Base-by-base conservation (phyloP, 768 basidiomycete species). In the Termitomyces sp. region DNA sequence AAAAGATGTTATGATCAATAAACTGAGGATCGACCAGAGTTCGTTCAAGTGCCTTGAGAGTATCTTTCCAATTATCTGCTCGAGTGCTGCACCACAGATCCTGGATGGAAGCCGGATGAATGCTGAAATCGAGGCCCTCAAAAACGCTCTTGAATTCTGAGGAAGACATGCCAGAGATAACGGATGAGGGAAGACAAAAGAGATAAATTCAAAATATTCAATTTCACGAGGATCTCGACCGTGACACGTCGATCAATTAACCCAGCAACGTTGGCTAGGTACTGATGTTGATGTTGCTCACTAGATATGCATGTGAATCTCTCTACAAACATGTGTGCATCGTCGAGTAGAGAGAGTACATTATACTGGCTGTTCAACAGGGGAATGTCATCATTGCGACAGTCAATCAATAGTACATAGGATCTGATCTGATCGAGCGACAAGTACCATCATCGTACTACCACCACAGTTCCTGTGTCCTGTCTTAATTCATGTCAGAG, bases 401-500 rank as follows among this genome's bases (percentile, higher is more conserved):
- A 30, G 7, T 30, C 30, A 30, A 30, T 30, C 30, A 30, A 30
- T 30, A n/a, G n/a, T 7, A 30, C 3, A 30, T 30, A 20, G 0
- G 40, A 20, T 47, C n/a, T 12, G 27, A 9, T 9, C 16, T 14
- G 14, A 32, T 8, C 4, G 6, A 1, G 7, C 6, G 40, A 42
- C 40, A 42, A 42, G n/a, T 20, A 24, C 10, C 9, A 24, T n/a
- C 36, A 50, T 36, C 34, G 22, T 37, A 39, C 18, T 7, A 26
- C 24, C 10, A 37, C 8, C 26, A 30, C 5, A n/a, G 22, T 30
- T 20, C 18, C 12, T 2, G 4, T 44, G 10, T 34, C 24, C n/a
- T 33, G 37, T 56, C 48, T 14, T 22, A 56, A 54, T 37, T 24
- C 48, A 66, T 64, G 65, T 26, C 57, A 36, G 61, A 58, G 39